Evolutionary conservation across 2,329 filamentous ascomycete genomes (phyloP), one percentile per base, ranked within the genome.

Genomic region (Botrytis sinoallii): DNA sequence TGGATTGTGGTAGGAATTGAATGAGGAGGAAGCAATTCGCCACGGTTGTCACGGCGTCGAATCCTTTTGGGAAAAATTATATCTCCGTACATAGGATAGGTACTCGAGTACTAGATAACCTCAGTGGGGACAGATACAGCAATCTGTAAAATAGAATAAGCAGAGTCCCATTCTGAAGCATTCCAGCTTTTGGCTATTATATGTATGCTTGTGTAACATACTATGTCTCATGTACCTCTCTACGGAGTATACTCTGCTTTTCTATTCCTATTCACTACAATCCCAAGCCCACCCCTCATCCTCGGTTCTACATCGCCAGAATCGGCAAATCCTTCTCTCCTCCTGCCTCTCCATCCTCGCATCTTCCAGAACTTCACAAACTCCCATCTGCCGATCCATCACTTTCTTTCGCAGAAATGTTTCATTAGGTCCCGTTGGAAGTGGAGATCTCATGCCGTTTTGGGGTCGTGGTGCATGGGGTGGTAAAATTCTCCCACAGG

Each of bases 251-350:
- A 18, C 4, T 20, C 44, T 22, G 22, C 44, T 46, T 20, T 22
- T 46, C 3, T 46, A 0, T 48, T 48, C 20, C 0, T 9, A 25
- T 25, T 12, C 22, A 10, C 0, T 0, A 48, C 4, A 1, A 48
- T 48, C 22, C 46, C 9, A 20, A 42, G 16, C 5, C 18, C 18
- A 42, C 14, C 3, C 48, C 25, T 57, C 52, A 29, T 18, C 12
- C 52, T 57, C n/a, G 12, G n/a, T 55, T 29, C 52, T 55, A 14
- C 48, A 52, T n/a, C 2, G 48, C 7, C 1, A 18, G 6, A 18
- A 18, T 57, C 52, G n/a, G 29, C 4, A 61, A 16, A 38, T 35
- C 59, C 12, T 61, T 61, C 60, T n/a, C 48, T 52, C 4, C 48
- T 25, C 22, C 46, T 48, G 8, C 46, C 4, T 48, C 46, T 10